These are phyloP conservation scores for Ophiocordyceps sinensis DNA, from an alignment of 2,329 filamentous ascomycete species.

Conservation along the genomic window DNA sequence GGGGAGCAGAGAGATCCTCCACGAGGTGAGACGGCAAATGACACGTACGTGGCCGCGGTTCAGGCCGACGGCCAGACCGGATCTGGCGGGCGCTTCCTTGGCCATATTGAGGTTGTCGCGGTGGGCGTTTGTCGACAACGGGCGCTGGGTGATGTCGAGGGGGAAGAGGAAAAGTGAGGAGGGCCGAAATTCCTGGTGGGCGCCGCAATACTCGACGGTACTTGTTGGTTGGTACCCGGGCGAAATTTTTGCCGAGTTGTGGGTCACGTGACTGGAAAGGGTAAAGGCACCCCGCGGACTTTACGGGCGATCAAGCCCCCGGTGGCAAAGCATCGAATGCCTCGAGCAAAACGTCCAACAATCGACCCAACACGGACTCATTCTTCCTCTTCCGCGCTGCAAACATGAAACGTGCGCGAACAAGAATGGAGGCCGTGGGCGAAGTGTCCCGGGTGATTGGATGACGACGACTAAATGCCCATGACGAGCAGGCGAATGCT, in stretches of 20 bases:
- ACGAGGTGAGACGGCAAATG: constrained; percentile 51
- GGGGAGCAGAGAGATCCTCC: constrained; percentile 53
- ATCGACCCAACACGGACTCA: no score
- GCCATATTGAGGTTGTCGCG: constrained; percentile 34
- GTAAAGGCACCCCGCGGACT: constrained; percentile 5
- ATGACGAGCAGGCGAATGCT: no score
- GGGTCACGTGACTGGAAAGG: constrained; percentile 12
- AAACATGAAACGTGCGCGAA: no score
- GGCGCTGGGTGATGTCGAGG: constrained; percentile 13
- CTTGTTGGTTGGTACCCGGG: not conserved
- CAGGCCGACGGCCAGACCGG: constrained; percentile 45
- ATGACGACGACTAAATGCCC: no score
- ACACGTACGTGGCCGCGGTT: constrained; percentile 51
- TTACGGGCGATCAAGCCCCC: no score
- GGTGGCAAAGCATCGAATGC: no score
- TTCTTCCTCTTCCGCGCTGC: no score
- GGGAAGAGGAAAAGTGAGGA: constrained; percentile 4
- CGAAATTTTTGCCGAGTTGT: constrained; percentile 6
- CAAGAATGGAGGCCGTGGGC: no score
- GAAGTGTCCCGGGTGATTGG: no score
- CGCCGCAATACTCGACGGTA: not conserved
- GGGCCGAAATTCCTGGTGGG: constrained; percentile 7
- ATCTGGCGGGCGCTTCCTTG: constrained; percentile 41
- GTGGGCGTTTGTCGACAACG: constrained; percentile 13
- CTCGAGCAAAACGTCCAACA: no score